phyloP scores from a whole-genome alignment of 345 rosid species.

The Lepidium aucheri region DNA sequence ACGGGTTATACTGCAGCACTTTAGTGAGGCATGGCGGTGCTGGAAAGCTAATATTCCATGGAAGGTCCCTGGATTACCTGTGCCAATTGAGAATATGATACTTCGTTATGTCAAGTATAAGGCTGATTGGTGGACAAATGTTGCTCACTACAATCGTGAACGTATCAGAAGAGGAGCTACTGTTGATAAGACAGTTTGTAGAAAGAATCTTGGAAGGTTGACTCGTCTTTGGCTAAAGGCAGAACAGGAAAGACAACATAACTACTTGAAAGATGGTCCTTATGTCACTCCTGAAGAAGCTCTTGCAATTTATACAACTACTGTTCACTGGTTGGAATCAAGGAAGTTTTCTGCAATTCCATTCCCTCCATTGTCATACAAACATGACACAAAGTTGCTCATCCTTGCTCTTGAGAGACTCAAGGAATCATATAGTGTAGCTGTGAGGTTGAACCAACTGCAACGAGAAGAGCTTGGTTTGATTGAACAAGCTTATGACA shows the following conservation, averaged over 20 bases:
- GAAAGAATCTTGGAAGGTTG: conserved; percentile 93
- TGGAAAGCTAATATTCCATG: conserved; percentile 99
- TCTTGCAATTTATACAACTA: conserved; percentile 92
- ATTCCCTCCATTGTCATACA: conserved; percentile 94
- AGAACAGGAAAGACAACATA: conserved; percentile 97
- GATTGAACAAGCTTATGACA: conserved; percentile 98
- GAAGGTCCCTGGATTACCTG: conserved; percentile 99
- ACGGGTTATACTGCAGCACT: conserved; percentile 94
- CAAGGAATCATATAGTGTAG: conserved; percentile 98
- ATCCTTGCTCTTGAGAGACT: conserved; percentile 96
- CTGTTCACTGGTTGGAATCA: conserved; percentile 99
- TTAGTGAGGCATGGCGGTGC: conserved; percentile 99
- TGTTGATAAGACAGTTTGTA: conserved; percentile 95
- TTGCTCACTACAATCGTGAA: conserved; percentile 96
- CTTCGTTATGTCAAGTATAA: conserved; percentile 95
- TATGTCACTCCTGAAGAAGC: conserved; percentile 99
- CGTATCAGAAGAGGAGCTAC: conserved; percentile 99
- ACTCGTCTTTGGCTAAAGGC: conserved; percentile 99
- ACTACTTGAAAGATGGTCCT: conserved; percentile 98
- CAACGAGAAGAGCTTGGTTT: conserved; percentile 99
- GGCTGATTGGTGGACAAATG: conserved; percentile 99
- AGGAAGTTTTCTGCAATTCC: conserved; percentile 97
- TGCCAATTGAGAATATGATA: conserved; percentile 98
- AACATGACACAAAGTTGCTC: conserved; percentile 95
- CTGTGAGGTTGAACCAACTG: conserved; percentile 92